Percentiles rank a stretch among this genome's conserved stretches.
These are phyloP conservation scores for Ogataea saltuana DNA, from an alignment of 805 yeast genomes.

Conservation along the genomic window DNA sequence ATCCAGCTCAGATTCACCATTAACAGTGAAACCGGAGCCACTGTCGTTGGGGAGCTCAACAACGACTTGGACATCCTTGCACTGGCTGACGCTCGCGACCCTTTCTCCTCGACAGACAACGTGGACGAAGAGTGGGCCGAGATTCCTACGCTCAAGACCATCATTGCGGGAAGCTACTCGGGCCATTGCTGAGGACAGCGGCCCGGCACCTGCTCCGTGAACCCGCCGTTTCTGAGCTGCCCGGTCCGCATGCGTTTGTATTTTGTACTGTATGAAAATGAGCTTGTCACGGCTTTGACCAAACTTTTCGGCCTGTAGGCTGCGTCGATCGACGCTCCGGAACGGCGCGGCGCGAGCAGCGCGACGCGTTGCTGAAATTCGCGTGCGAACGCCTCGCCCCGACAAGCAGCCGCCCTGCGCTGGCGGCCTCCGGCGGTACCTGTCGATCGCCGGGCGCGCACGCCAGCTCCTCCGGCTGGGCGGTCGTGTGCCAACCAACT, in stretches of 20 bases:
- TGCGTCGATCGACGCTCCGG: too few relatives aligned
- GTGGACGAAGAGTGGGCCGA: constrained; percentile 32
- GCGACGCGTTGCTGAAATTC: not conserved
- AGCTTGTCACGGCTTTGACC: too few relatives aligned
- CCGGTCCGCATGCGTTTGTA: too few relatives aligned
- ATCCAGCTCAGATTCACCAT: constrained; percentile 67
- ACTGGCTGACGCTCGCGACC: constrained; percentile 34
- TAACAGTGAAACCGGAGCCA: constrained; percentile 43
- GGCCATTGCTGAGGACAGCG: constrained; percentile 39
- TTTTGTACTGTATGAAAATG: too few relatives aligned
- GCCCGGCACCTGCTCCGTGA: too few relatives aligned
- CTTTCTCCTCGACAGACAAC: constrained; percentile 34
- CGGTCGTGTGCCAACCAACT: constrained; percentile 1
- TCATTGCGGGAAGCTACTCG: constrained; percentile 51
- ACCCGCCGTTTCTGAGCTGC: too few relatives aligned
- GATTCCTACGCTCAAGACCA: constrained; percentile 47
- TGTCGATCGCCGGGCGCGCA: too few relatives aligned
- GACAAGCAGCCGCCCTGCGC: too few relatives aligned
- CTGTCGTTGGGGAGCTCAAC: constrained; percentile 43
- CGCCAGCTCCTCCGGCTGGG: too few relatives aligned
- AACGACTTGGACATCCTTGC: constrained; percentile 38
- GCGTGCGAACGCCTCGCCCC: not conserved
- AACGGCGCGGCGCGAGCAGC: too few relatives aligned
- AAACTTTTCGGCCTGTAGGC: too few relatives aligned
- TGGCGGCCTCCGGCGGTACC: too few relatives aligned